Evolutionary conservation across 2,329 filamentous ascomycete genomes (phyloP).

Genomic region (Helicocarpus griseus): DNA sequence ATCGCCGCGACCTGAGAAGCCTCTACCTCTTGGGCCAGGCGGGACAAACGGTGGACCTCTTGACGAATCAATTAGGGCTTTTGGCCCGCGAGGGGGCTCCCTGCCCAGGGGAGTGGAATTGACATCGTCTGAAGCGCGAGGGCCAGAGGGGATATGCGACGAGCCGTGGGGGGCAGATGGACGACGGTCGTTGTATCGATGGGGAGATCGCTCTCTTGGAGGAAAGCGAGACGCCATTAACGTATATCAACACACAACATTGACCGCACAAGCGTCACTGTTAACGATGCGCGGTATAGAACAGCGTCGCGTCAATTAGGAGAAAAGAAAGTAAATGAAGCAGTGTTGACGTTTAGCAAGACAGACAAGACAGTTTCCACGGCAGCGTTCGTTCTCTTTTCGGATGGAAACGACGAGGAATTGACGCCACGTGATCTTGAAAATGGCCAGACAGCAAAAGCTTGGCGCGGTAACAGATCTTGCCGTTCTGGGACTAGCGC

Average conservation of each 20-base stretch:
- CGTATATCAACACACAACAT: slow-evolving; percentile 13
- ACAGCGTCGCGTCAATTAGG: background rate
- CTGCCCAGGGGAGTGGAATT: slow-evolving; percentile 49
- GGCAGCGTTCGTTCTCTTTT: too few relatives aligned
- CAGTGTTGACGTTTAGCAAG: background rate
- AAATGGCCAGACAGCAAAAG: background rate
- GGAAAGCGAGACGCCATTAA: slow-evolving; percentile 52
- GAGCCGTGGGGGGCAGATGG: slow-evolving; percentile 54
- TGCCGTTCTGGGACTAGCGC: background rate
- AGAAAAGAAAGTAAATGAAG: background rate
- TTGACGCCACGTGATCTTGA: background rate
- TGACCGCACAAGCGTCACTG: background rate
- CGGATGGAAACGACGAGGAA: background rate
- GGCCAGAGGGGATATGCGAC: slow-evolving; percentile 42
- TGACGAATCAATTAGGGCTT: slow-evolving; percentile 58
- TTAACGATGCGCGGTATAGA: too few relatives aligned
- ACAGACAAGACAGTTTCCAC: background rate
- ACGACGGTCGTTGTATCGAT: slow-evolving; percentile 61
- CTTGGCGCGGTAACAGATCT: background rate
- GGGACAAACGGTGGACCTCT: slow-evolving; percentile 39
- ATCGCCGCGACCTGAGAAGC: slow-evolving; percentile 51
- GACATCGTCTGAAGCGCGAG: slow-evolving; percentile 46
- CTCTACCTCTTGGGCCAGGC: slow-evolving; percentile 46
- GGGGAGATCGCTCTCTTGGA: slow-evolving; percentile 60
- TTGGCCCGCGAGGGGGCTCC: slow-evolving; percentile 73